Conservation (phyloP, 345 rosid species). For the Corymbia maculata region DNA sequence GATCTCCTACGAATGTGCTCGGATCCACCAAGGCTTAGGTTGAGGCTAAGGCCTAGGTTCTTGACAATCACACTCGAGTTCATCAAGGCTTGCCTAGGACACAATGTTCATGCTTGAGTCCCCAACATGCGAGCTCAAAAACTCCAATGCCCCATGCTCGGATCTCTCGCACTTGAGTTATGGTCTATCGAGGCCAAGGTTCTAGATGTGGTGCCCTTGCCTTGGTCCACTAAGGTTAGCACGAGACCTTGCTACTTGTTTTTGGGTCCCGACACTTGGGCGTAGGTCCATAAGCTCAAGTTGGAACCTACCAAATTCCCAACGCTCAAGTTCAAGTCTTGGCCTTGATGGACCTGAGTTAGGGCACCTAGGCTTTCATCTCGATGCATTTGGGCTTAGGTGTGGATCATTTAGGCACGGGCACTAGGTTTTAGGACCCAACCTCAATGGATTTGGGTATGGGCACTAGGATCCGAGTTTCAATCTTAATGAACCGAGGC, state of each 20-base stretch:
- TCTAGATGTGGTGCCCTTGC: neutral
- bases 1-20: accelerated
- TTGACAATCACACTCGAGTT: accelerated
- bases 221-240: neutral
- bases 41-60: neutral
- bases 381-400: neutral
- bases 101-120: neutral
- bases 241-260: accelerated
- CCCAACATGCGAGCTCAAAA: too few species aligned
- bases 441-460: neutral
- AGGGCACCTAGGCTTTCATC: neutral
- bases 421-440: neutral
- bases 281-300: neutral
- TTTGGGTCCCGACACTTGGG: neutral
- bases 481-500: neutral
- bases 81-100: neutral
- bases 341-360: neutral
- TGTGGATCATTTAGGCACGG: neutral
- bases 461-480: neutral
- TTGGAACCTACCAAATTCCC: neutral
- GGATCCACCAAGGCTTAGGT: neutral
- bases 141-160: neutral
- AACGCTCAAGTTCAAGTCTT: neutral
- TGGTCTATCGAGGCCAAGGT: neutral
- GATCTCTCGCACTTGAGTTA: neutral